phyloP scores from a whole-genome alignment of 345 rosid genomes.

The Citrus trifoliata region DNA sequence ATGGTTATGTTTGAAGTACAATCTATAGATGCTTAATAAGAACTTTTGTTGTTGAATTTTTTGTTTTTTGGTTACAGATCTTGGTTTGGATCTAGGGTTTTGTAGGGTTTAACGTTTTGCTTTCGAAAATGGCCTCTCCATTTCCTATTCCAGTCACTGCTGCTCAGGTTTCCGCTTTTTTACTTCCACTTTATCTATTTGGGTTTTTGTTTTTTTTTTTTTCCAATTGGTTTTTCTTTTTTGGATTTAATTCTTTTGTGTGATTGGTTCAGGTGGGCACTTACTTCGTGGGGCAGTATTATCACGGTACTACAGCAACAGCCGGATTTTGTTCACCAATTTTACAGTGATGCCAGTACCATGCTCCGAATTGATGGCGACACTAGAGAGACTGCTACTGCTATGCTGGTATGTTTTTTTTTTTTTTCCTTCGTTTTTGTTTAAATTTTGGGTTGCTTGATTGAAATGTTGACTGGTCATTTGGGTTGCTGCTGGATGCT shows the following conservation, averaged over 20 bases:
- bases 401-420: slow-evolving; percentile 35
- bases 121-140: slow-evolving; percentile 32
- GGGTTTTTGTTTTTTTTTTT: background rate
- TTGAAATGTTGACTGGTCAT: background rate
- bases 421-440: background rate
- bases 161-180: slow-evolving; percentile 36
- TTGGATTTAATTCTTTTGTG: background rate
- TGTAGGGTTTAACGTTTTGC: slow-evolving; percentile 25
- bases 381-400: slow-evolving; percentile 32
- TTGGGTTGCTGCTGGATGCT: background rate
- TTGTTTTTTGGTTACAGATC: slow-evolving; percentile 13
- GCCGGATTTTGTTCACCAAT: slow-evolving; percentile 42
- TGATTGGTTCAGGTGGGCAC: slow-evolving; percentile 39
- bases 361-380: slow-evolving; percentile 47
- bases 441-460: background rate
- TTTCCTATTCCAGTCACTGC: slow-evolving; percentile 44
- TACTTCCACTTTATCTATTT: background rate
- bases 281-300: slow-evolving; percentile 52
- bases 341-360: slow-evolving; percentile 44
- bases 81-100: slow-evolving; percentile 29
- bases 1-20: background rate
- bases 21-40: background rate
- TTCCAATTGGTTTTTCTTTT: background rate
- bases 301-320: slow-evolving; percentile 41
- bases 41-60: slow-evolving; percentile 5